A percentile compares a stretch with the other conserved stretches of the same genome.
Conservation (phyloP, 345 rosid genomes). For the Arabidopsis arenosa region DNA sequence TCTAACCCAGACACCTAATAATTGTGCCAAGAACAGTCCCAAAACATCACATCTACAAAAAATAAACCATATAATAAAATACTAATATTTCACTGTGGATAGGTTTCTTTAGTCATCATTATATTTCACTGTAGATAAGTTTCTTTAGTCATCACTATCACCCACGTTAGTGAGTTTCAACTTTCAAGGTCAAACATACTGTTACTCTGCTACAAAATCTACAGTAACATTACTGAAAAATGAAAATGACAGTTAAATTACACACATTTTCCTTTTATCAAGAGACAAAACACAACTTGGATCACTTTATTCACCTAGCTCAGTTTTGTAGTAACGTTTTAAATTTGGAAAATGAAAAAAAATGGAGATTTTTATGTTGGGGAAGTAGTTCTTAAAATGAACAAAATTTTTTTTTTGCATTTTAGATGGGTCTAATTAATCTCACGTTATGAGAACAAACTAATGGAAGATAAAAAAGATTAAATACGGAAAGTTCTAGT, state of each 20-base stretch:
- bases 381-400: neutral
- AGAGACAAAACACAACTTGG: neutral
- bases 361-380: neutral
- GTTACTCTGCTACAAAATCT: conserved; percentile 23
- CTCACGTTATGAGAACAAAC: neutral
- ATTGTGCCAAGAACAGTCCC: conserved; percentile 38
- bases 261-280: neutral
- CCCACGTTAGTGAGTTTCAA: conserved; percentile 14
- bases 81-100: neutral
- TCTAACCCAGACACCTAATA: conserved; percentile 33
- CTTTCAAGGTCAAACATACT: conserved; percentile 45
- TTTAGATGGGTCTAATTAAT: conserved; percentile 11
- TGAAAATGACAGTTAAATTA: conserved; percentile 6
- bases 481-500: neutral
- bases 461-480: conserved; percentile 1
- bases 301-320: neutral
- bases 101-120: conserved; percentile 6
- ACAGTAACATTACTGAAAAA: conserved; percentile 27
- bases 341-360: neutral
- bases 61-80: neutral
- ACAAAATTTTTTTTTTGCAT: too few species aligned
- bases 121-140: conserved; percentile 8
- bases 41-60: conserved; percentile 15
- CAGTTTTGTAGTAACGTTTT: neutral
- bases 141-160: conserved; percentile 1